Conservation (phyloP, 768 basidiomycete species). For the Boletus vinaceobasis region DNA sequence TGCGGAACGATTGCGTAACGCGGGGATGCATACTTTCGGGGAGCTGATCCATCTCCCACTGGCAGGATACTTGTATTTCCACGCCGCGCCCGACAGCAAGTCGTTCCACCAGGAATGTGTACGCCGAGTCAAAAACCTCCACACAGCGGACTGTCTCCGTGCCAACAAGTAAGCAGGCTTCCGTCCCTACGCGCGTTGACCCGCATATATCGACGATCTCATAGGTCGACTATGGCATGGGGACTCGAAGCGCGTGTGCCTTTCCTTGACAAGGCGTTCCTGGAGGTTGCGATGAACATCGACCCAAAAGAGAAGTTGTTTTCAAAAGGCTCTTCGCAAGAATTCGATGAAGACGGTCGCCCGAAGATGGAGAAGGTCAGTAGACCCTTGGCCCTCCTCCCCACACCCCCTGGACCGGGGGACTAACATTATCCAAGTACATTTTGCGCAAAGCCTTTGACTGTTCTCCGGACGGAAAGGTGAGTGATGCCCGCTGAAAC, state of each 20-base stretch:
- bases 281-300: constrained; percentile 90
- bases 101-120: constrained; percentile 96
- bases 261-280: constrained; percentile 95
- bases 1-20: constrained; percentile 29
- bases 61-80: constrained; percentile 97
- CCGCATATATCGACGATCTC: constrained; percentile 5
- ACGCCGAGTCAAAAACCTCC: constrained; percentile 93
- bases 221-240: constrained; percentile 98
- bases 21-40: neutral
- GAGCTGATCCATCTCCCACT: constrained; percentile 3
- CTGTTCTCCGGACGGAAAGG: constrained; percentile 73
- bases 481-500: constrained; percentile 20
- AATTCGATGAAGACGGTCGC: constrained; percentile 77
- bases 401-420: constrained; percentile 1
- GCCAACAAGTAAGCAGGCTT: constrained; percentile 83
- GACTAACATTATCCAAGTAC: constrained; percentile 51
- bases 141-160: constrained; percentile 94
- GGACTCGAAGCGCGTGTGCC: constrained; percentile 98
- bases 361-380: constrained; percentile 94
- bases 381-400: neutral
- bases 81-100: constrained; percentile 84
- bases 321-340: constrained; percentile 70
- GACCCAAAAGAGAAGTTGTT: constrained; percentile 89
- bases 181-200: neutral
- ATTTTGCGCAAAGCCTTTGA: constrained; percentile 97